A percentile compares a stretch with the other conserved stretches of the same genome.
phyloP scores from a whole-genome alignment of 2,329 filamentous ascomycete species.

The Diaporthe sp. region DNA sequence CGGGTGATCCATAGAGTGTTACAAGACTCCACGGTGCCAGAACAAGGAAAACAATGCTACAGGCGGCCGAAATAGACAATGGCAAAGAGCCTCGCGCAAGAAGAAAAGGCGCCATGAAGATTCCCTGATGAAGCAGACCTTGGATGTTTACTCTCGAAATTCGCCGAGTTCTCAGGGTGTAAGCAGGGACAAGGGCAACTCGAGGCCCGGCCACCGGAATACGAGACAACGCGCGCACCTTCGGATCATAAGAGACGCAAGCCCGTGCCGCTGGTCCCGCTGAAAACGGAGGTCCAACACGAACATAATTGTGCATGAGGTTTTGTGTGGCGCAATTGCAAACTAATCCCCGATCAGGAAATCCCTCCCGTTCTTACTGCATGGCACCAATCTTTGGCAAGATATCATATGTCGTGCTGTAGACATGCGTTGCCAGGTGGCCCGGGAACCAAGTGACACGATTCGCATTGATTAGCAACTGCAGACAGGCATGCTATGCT shows the following conservation, averaged over 20 bases:
- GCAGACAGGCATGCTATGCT: background rate
- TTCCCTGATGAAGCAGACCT: background rate
- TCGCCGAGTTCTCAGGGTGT: background rate
- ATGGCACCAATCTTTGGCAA: background rate
- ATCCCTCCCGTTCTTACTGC: background rate
- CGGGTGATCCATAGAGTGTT: background rate
- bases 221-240: background rate
- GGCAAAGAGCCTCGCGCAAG: background rate
- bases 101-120: background rate
- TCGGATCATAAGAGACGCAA: constrained; percentile 3
- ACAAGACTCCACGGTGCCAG: constrained; percentile 6
- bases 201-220: constrained; percentile 2
- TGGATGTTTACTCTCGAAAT: background rate
- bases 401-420: background rate
- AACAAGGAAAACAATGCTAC: constrained; percentile 16
- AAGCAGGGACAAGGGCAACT: background rate
- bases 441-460: background rate
- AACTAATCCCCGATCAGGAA: background rate
- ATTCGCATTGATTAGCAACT: background rate
- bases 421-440: background rate
- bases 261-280: background rate
- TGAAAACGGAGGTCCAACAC: background rate
- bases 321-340: background rate
- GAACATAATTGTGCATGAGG: background rate
- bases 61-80: background rate